Base-by-base conservation (phyloP, 805 yeast genomes). In the Metschnikowia corniflorae region DNA sequence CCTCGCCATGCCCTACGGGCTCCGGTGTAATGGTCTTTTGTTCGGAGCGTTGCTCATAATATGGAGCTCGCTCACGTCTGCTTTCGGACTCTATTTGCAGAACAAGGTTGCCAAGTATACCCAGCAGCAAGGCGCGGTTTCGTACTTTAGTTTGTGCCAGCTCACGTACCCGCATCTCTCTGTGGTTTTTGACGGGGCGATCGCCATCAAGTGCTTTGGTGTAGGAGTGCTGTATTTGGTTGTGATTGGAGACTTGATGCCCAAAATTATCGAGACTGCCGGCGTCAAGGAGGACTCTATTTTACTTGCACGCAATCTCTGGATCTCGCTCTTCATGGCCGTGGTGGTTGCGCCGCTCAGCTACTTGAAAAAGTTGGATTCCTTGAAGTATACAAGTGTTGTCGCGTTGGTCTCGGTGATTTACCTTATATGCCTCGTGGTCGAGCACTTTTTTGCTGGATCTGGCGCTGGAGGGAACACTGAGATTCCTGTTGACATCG, bases 121-220 rank as follows among this genome's bases (percentile, higher is more conserved):
- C 5, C 60, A 59, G 39, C 73, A 65, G 42, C 62, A 55, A 27
- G 65, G 60, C 5, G 63, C 69, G 2, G 71, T 67, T 21, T 63
- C 70, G 27, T 68, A 64, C 44, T 68, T 68, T 47, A 67, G 72
- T 47, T 60, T 68, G 44, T 64, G 71, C 22, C 73, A 68, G 44
- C 54, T 83, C 40, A 80, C 91, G 0, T 83, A 82, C 50, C 93
- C 93, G 1, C 70, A 70, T n/a, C 56, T 82, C 18, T 69, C 83
- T 5, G 71, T 83, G 5, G 51, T 83, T n/a, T 85, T 84, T 53
- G 93, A 85, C 59, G 58, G 79, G 16, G 83, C 87, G 23, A 82
- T 85, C 55, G 76, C 82, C 22, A 66, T 82, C 31, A 88, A 85
- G 60, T 82, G 91, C 55, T 85, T 80, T 60, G 94, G 94, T 16